These are phyloP conservation scores for Penicillium sp. DNA, from an alignment of 2,329 filamentous ascomycete genomes.

Conservation along the genomic window DNA sequence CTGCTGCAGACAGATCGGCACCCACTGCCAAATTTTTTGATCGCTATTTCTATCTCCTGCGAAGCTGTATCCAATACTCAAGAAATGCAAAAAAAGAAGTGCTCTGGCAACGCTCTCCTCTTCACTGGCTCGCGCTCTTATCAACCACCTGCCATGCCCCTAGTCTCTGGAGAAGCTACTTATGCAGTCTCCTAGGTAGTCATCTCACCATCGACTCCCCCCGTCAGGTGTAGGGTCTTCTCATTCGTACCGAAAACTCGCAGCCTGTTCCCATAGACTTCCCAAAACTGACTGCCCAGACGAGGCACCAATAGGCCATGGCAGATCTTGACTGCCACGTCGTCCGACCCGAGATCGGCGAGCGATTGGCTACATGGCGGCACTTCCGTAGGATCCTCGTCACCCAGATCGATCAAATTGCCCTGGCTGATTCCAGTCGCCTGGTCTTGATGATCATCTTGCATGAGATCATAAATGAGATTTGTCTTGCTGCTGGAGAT, in stretches of 20 bases:
- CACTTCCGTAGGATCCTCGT: background rate
- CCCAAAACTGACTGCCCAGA: constrained; percentile 55
- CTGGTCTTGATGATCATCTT: no score
- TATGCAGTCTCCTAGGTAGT: background rate
- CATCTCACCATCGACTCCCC: no score
- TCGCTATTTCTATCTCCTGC: background rate
- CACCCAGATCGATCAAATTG: constrained; percentile 8
- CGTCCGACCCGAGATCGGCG: constrained; percentile 4
- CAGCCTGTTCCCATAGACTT: constrained; percentile 57
- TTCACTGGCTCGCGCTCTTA: no score
- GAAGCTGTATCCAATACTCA: no score
- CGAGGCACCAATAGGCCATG: constrained; percentile 51
- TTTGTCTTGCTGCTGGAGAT: background rate
- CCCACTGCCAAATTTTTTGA: background rate
- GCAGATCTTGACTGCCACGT: constrained; percentile 24
- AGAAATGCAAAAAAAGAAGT: no score
- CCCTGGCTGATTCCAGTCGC: no score
- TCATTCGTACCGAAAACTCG: constrained; percentile 61
- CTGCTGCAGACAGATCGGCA: constrained; percentile 69
- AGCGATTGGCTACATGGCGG: no score
- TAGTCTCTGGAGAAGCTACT: background rate
- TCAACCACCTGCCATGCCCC: constrained; percentile 1
- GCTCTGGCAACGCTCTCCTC: no score
- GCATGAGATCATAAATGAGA: no score
- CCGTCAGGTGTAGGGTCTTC: constrained; percentile 41